Conservation (phyloP, 2,329 filamentous ascomycete genomes). For the Myriosclerotinia curreyana region DNA sequence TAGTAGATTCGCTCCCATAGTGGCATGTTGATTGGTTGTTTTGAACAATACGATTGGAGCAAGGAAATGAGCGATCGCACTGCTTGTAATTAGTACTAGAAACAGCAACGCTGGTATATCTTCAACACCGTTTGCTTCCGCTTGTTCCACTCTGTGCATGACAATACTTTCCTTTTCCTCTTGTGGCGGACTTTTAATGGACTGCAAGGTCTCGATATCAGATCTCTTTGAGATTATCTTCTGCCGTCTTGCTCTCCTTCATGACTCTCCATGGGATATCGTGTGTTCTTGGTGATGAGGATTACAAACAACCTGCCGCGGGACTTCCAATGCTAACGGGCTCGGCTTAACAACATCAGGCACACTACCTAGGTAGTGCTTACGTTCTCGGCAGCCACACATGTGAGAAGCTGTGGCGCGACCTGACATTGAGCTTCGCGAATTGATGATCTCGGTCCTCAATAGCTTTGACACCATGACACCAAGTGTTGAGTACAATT, state of each 20-base stretch:
- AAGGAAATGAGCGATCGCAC: constrained; percentile 59
- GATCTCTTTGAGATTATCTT: background rate
- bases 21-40: constrained; percentile 53
- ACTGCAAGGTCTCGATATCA: background rate
- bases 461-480: too few relatives aligned
- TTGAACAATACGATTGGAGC: constrained; percentile 56
- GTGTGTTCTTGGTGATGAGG: too few relatives aligned
- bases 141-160: constrained; percentile 46
- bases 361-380: too few relatives aligned
- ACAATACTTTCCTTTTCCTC: background rate
- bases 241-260: background rate
- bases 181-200: background rate
- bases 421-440: too few relatives aligned
- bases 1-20: constrained; percentile 48
- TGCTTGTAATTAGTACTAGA: constrained; percentile 35
- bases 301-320: too few relatives aligned
- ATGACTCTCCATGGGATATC: background rate
- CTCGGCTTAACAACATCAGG: too few relatives aligned
- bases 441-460: too few relatives aligned
- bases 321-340: too few relatives aligned
- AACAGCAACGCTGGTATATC: background rate
- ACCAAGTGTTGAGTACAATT: too few relatives aligned
- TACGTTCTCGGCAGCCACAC: too few relatives aligned
- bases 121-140: constrained; percentile 46
- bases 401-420: too few relatives aligned